Evolutionary conservation across 768 basidiomycete genomes (phyloP).

Genomic region (Fomitopsis pulvina): DNA sequence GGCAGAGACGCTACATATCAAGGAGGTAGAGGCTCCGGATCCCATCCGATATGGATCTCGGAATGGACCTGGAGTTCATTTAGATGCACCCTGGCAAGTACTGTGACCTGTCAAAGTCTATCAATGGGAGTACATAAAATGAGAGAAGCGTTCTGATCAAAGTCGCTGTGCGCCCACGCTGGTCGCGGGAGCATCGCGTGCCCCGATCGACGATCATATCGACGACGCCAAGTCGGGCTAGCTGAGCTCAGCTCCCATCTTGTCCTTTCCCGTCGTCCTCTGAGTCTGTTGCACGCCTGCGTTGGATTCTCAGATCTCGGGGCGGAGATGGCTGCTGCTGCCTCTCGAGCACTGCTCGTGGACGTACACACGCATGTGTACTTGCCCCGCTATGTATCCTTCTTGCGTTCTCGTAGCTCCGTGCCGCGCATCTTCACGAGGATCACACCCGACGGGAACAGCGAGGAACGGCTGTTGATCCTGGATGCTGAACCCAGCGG

Average conservation of each 20-base stretch:
- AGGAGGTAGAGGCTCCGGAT: too few species aligned
- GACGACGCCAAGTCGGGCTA: too few species aligned
- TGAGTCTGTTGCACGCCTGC: too few species aligned
- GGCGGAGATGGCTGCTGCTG: constrained; percentile 7
- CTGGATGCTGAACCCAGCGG: constrained; percentile 74
- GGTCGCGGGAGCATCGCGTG: neutral
- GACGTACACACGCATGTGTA: constrained; percentile 89
- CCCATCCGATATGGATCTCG: too few species aligned
- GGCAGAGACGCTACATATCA: too few species aligned
- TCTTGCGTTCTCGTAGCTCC: constrained; percentile 55
- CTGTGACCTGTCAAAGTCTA: too few species aligned
- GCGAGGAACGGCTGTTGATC: constrained; percentile 69
- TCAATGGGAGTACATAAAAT: too few species aligned
- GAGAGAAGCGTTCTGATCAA: too few species aligned
- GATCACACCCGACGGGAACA: constrained; percentile 35
- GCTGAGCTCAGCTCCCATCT: neutral
- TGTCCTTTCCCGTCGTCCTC: neutral
- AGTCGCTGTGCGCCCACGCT: neutral
- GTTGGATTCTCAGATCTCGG: neutral
- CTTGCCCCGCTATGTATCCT: constrained; percentile 67
- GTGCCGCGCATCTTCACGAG: constrained; percentile 63
- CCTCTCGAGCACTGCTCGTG: constrained; percentile 40
- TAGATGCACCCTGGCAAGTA: too few species aligned
- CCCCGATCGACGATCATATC: neutral
- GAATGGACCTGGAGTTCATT: too few species aligned